These are phyloP conservation scores for Fusarium sp. DNA, from an alignment of 2,329 filamentous ascomycete genomes.

Conservation along the genomic window DNA sequence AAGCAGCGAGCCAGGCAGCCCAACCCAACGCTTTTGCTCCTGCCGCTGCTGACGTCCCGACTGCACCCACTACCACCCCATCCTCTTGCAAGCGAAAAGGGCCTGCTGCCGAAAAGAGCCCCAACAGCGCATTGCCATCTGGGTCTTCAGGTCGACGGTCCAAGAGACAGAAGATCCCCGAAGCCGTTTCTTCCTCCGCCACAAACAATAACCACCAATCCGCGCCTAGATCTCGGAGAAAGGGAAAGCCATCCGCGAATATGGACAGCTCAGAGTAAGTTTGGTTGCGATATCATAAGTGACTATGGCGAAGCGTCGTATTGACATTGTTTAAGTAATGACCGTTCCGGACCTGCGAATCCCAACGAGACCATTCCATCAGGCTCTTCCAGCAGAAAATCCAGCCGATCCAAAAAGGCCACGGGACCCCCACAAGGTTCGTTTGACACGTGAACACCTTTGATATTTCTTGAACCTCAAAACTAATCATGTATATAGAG, in stretches of 20 bases:
- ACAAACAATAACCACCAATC: constrained; percentile 42
- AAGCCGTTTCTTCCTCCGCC: constrained; percentile 53
- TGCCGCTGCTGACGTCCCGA: constrained; percentile 53
- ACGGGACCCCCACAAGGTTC: constrained; percentile 59
- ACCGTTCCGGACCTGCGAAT: constrained; percentile 65
- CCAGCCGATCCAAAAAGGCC: constrained; percentile 75
- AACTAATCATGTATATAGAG: constrained; percentile 46
- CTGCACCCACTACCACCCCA: constrained; percentile 56
- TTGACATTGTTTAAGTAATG: constrained; percentile 37
- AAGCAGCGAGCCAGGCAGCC: constrained; percentile 75
- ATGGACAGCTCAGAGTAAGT: constrained; percentile 81
- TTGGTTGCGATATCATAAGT: not conserved
- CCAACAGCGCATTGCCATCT: constrained; percentile 47
- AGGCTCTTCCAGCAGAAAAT: constrained; percentile 76
- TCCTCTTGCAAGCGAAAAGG: constrained; percentile 81
- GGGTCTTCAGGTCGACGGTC: constrained; percentile 65
- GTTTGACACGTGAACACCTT: constrained; percentile 13
- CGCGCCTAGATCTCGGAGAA: constrained; percentile 63
- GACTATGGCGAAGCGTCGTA: not conserved
- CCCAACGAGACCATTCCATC: constrained; percentile 69
- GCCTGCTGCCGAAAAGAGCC: constrained; percentile 63
- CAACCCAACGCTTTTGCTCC: constrained; percentile 58
- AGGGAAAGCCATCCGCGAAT: constrained; percentile 68
- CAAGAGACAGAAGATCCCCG: constrained; percentile 76
- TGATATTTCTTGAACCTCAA: not conserved